Evolutionary conservation across 768 basidiomycete species (phyloP), one percentile per base, ranked within the genome.

Genomic region (Russula abietina): DNA sequence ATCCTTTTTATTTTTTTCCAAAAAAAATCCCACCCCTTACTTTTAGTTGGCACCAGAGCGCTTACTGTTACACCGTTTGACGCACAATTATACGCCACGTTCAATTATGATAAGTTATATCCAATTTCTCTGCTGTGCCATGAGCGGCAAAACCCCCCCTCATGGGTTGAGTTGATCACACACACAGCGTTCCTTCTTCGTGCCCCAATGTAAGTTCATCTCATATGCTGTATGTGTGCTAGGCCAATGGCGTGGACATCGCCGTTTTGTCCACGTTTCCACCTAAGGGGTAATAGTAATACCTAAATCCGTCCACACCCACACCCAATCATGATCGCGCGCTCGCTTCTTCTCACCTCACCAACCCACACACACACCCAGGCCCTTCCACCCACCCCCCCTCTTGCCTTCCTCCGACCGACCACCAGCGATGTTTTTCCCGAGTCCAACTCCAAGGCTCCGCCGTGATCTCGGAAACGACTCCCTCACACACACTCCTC

Each of bases 51-150:
- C 33, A 28, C 33, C 6, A 36, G 5, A 38, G 33, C 39, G 53
- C 59, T 45, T 54, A 12, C n/a, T n/a, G n/a, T 1, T 12, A 33
- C 3, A 11, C n/a, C n/a, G n/a, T n/a, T 55, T 48, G 53, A 14
- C 28, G 33, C 45, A 39, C 17, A n/a, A n/a, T n/a, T n/a, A n/a
- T n/a, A 19, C 22, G n/a, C 41, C 41, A 46, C 30, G 41, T 53
- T n/a, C n/a, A n/a, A n/a, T n/a, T 60, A 60, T 14, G 54, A 45
- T 26, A n/a, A n/a, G n/a, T n/a, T n/a, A 28, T 60, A 48, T 38
- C 24, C 33, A 19, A 17, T 24, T n/a, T 32, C 22, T 11, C 2
- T 59, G 52, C 30, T 54, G 59, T 46, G 43, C 41, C 17, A 14
- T 17, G 48, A 49, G 57, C 57, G 57, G 57, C 57, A 36, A 28